Evolutionary conservation across 306 rosid genomes (phyloP), one percentile per base, ranked within the genome.

Genomic region (Fagus crenata): DNA sequence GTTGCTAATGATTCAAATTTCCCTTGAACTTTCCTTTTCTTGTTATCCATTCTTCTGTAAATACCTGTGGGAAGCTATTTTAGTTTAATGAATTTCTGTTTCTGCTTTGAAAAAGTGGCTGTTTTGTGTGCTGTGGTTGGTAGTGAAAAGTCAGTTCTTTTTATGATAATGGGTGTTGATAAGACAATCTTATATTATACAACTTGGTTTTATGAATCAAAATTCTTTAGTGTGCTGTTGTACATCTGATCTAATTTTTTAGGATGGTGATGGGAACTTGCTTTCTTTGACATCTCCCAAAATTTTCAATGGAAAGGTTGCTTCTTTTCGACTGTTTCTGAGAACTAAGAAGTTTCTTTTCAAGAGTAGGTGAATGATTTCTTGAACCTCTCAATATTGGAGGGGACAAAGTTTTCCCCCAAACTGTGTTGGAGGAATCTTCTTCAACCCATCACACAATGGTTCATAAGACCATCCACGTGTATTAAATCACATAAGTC

Each of bases 21-120:
- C 39, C 39, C 35, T 65, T 65, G 28, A 65, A 65, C 13, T 65
- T 65, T 39, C 14, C 49, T 65, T 65, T 65, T 39, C 71, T 39
- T 39, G 3, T 65, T 15, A 11, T 17, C 31, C 12, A n/a, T 17
- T 15, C 71, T 65, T 15, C 7, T 39, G 7, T 65, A n/a, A 65
- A 17, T 65, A n/a, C 12, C 22, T 39, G 13, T 37, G 71, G 28
- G 49, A 65, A 65, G 49, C 49, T 65, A 17, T 65, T 49, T 65
- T 65, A 39, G 71, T 37, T 39, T 35, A 36, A 17, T 2, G 71
- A 65, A 39, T 65, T 32, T 22, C 2, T 39, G 49, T 39, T 17
- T 65, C 49, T 65, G 41, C 49, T 37, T 39, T 17, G 49, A 65
- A 65, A 22, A 39, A 65, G 49, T 37, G 31, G 11, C 28, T 7